phyloP scores from a whole-genome alignment of 345 rosid genomes.

The Acer saccharum region DNA sequence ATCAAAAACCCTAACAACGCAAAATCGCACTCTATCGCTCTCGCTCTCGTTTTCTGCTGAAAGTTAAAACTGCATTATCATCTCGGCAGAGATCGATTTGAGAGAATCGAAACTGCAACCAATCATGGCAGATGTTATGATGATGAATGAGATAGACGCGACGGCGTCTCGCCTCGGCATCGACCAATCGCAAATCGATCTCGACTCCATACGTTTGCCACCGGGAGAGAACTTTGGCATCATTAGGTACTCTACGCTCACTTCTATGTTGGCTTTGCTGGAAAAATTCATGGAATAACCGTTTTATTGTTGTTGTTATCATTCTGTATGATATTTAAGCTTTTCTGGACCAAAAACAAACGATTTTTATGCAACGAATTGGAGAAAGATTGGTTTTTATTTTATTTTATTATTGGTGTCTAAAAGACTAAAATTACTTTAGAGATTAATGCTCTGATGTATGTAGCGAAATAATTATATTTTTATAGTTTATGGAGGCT shows the following conservation, averaged over 20 bases:
- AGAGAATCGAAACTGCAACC: not conserved
- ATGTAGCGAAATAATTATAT: too few relatives aligned
- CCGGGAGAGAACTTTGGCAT: constrained; percentile 66
- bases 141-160: constrained; percentile 48
- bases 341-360: not conserved
- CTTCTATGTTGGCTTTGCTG: not conserved
- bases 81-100: not conserved
- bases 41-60: not conserved
- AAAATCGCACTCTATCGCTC: not conserved
- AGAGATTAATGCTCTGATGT: too few relatives aligned
- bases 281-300: not conserved
- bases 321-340: not conserved
- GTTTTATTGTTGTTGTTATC: constrained; percentile 5
- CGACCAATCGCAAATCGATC: constrained; percentile 54
- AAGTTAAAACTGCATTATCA: too few relatives aligned
- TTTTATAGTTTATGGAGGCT: not conserved
- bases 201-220: constrained; percentile 64
- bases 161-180: constrained; percentile 60
- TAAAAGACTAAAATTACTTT: too few relatives aligned
- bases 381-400: too few relatives aligned
- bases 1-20: too few relatives aligned
- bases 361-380: not conserved
- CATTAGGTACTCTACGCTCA: constrained; percentile 42
- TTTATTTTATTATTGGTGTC: too few relatives aligned
- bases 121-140: constrained; percentile 55